Evolutionary conservation across 352 stramenopile species (phyloP).

Genomic region (Globisporangium sylvaticum): DNA sequence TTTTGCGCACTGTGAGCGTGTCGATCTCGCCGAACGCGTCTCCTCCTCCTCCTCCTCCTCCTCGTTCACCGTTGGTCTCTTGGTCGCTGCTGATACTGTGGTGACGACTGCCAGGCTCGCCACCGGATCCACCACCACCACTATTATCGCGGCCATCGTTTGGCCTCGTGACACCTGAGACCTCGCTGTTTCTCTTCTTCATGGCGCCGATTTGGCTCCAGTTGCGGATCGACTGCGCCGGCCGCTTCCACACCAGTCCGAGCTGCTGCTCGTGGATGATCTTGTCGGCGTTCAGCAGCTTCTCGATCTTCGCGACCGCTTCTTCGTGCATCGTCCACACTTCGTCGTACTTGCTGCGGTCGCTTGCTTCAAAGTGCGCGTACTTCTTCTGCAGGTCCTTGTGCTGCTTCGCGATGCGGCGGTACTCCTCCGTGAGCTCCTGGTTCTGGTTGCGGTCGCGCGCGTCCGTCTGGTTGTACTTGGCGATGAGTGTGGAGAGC

Average conservation of each 20-base stretch:
- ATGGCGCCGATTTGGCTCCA: constrained; percentile 40
- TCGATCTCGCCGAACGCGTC: constrained; percentile 55
- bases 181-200: constrained; percentile 26
- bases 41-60: constrained; percentile 6
- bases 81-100: neutral
- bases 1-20: constrained; percentile 44
- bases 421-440: constrained; percentile 93
- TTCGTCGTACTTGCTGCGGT: constrained; percentile 85
- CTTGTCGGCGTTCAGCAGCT: constrained; percentile 84
- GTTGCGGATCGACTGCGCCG: constrained; percentile 44
- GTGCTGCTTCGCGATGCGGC: constrained; percentile 93
- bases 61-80: neutral
- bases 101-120: neutral
- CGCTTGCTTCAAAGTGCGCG: constrained; percentile 89
- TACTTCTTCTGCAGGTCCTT: constrained; percentile 95
- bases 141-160: constrained; percentile 9
- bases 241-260: constrained; percentile 73
- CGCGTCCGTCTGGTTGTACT: constrained; percentile 91
- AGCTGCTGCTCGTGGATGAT: constrained; percentile 91
- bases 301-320: constrained; percentile 74
- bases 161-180: neutral
- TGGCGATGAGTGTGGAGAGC: constrained; percentile 82
- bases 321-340: constrained; percentile 93
- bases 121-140: neutral
- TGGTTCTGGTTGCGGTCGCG: constrained; percentile 88